Evolutionary conservation across 306 rosid species (phyloP), one percentile per base, ranked within the genome.

Genomic region (Phaseolus lunatus): DNA sequence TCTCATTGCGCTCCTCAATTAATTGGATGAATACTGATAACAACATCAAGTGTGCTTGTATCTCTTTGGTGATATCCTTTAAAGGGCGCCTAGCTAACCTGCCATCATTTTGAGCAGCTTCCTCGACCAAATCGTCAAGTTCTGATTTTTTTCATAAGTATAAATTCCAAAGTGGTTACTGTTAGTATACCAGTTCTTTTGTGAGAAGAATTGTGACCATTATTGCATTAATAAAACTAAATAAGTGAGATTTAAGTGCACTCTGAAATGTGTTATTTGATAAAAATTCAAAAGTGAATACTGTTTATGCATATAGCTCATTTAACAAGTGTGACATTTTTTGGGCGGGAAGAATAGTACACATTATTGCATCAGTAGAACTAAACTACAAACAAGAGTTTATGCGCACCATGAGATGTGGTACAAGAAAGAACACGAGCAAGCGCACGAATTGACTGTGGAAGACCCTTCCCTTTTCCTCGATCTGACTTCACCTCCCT

Each of bases 361-460:
- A 66, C 71, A 64, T 31, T 48, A 54, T 45, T 47, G 35, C 73
- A 68, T n/a, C 9, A 47, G 3, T 0, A 22, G 44, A 41, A 11
- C 12, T 2, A 24, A 37, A 80, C n/a, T n/a, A n/a, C 3, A 20
- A 50, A 62, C 20, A 15, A 45, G 19, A 71, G 47, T 26, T 15
- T 45, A 45, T 47, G 23, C 44, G 24, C 75, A 90, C 93, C 93
- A 23, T 87, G 87, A 72, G 74, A 75, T 27, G 82, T 73, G 76
- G 80, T 37, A 80, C 97, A 91, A 72, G 93, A 43, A 41, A 85
- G 70, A 83, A 89, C 84, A 61, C 96, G 92, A 67, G 87, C 93
- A 87, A 88, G 80, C 52, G 98, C 97, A 41, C 90, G 90, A 72
- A 91, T 88, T 73, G 98, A 89, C 62, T 86, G 97, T 0, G 96